phyloP scores from a whole-genome alignment of 2,329 filamentous ascomycete genomes.

The Xylariaceae sp. region DNA sequence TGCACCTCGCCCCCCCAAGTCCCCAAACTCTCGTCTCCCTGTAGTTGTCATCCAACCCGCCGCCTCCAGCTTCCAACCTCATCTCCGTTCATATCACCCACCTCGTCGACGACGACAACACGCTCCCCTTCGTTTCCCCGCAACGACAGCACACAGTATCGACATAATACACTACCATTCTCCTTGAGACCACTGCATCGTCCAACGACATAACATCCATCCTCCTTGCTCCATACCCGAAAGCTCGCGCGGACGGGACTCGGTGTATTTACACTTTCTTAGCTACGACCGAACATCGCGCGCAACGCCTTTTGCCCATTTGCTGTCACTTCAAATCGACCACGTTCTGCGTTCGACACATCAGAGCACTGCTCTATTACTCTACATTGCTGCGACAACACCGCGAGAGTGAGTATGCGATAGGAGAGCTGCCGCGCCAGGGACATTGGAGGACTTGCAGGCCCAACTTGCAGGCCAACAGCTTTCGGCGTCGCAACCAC shows the following conservation, averaged over 20 bases:
- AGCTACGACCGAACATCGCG: no score
- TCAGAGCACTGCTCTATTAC: no score
- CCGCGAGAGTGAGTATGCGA: constrained; percentile 20
- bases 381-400: not conserved
- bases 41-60: not conserved
- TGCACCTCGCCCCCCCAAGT: not conserved
- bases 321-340: not conserved
- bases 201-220: no score
- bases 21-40: constrained; percentile 15
- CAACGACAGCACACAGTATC: constrained; percentile 1
- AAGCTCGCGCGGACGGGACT: no score
- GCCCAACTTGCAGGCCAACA: not conserved
- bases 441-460: constrained; percentile 14
- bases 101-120: constrained; percentile 4
- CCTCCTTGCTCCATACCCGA: no score
- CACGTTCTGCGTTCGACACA: not conserved
- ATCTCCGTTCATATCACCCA: not conserved
- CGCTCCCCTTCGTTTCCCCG: not conserved
- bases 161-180: no score
- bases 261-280: no score
- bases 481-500: constrained; percentile 14
- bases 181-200: no score
- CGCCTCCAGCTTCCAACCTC: constrained; percentile 12
- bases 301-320: no score
- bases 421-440: constrained; percentile 15